These are phyloP conservation scores for Alternaria angustiovoidea DNA, from an alignment of 2,329 filamentous ascomycete genomes.

Conservation along the genomic window DNA sequence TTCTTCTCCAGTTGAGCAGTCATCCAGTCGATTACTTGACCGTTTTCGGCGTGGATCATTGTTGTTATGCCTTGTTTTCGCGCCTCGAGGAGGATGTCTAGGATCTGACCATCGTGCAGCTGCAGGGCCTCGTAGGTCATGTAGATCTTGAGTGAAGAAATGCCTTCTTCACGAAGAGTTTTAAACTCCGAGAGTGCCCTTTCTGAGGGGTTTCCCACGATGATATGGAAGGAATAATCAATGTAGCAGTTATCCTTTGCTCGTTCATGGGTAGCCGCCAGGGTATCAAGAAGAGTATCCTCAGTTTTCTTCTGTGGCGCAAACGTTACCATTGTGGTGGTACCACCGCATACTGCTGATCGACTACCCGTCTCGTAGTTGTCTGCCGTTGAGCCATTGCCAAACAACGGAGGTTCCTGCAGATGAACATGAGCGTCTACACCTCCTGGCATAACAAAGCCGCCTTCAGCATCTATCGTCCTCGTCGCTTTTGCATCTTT, in stretches of 20 bases:
- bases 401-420: conserved; percentile 56
- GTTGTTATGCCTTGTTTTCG: conserved; percentile 59
- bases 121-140: conserved; percentile 53
- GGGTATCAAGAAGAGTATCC: conserved; percentile 54
- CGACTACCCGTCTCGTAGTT: conserved; percentile 54
- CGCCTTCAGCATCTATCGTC: conserved; percentile 55
- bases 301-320: conserved; percentile 57
- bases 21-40: conserved; percentile 63
- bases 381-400: conserved; percentile 52
- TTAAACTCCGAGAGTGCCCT: conserved; percentile 48
- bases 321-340: conserved; percentile 60
- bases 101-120: conserved; percentile 50
- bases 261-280: conserved; percentile 54
- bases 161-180: conserved; percentile 47
- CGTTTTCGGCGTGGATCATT: conserved; percentile 65
- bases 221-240: conserved; percentile 57
- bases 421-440: conserved; percentile 59
- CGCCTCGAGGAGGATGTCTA: conserved; percentile 51
- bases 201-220: conserved; percentile 50
- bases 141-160: conserved; percentile 55
- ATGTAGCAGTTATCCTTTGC: conserved; percentile 57
- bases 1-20: conserved; percentile 61
- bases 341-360: conserved; percentile 59
- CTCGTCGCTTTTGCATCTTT: conserved; percentile 37
- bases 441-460: conserved; percentile 57